phyloP scores from a whole-genome alignment of 31 red algal species.

The Asparagopsis taxiformis region DNA sequence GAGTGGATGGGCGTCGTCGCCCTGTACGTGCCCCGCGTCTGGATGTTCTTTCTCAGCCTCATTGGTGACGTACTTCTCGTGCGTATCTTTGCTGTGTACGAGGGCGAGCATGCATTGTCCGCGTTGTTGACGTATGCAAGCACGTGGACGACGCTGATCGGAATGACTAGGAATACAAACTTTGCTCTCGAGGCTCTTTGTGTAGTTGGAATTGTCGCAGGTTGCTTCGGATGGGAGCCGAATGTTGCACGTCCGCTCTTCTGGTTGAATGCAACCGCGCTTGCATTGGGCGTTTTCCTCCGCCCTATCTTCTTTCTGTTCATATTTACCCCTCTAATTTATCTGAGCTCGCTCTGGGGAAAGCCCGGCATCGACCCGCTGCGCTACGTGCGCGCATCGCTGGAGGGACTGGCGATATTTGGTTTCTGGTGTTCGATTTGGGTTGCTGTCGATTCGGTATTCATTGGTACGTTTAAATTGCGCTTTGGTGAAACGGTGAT shows the following conservation, averaged over 20 bases:
- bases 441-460: slow-evolving; percentile 71
- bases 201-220: slow-evolving; percentile 44
- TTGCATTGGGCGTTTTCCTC: slow-evolving; percentile 68
- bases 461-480: slow-evolving; percentile 69
- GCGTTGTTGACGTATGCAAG: slow-evolving; percentile 63
- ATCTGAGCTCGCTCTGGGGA: slow-evolving; percentile 47
- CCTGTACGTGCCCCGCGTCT: slow-evolving; percentile 51
- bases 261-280: slow-evolving; percentile 49
- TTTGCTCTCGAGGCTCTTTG: slow-evolving; percentile 77
- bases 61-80: slow-evolving; percentile 55
- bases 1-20: slow-evolving; percentile 40
- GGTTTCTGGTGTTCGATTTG: slow-evolving; percentile 53
- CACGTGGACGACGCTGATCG: slow-evolving; percentile 59
- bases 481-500: slow-evolving; percentile 44
- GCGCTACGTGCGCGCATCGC: slow-evolving; percentile 51
- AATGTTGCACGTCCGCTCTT: slow-evolving; percentile 60
- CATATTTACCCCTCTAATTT: slow-evolving; percentile 47
- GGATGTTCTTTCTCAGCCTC: slow-evolving; percentile 76
- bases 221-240: slow-evolving; percentile 64
- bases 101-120: slow-evolving; percentile 51
- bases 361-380: slow-evolving; percentile 47
- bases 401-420: slow-evolving; percentile 75
- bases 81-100: slow-evolving; percentile 56
- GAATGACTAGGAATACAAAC: slow-evolving; percentile 74
- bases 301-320: slow-evolving; percentile 65